Conservation (phyloP, 1,284 basidiomycete genomes). For the Heterobasidion parviporum region DNA sequence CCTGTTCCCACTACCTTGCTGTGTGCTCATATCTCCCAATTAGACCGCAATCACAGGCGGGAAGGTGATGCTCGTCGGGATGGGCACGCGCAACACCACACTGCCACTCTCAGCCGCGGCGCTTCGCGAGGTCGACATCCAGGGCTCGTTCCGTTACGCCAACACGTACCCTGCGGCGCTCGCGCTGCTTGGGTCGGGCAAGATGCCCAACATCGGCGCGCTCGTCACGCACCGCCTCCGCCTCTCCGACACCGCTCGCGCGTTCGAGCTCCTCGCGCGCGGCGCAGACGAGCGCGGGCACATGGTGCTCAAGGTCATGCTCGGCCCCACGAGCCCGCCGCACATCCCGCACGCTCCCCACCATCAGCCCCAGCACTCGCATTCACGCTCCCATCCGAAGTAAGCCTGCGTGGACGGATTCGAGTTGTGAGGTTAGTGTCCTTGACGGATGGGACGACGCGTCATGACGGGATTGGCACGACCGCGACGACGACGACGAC, state of each 20-base stretch:
- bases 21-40: conserved; percentile 10
- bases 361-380: too few species aligned
- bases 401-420: too few species aligned
- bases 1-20: conserved; percentile 10
- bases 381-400: too few species aligned
- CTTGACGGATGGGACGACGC: too few species aligned
- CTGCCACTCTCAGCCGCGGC: conserved; percentile 82
- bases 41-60: conserved; percentile 79
- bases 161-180: conserved; percentile 86
- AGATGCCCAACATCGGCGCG: conserved; percentile 57
- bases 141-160: conserved; percentile 85
- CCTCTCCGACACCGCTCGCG: conserved; percentile 57
- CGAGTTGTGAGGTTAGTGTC: too few species aligned
- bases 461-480: too few species aligned
- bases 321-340: conserved; percentile 24
- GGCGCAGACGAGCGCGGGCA: conserved; percentile 74
- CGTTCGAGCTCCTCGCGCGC: conserved; percentile 72
- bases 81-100: conserved; percentile 81
- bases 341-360: too few species aligned
- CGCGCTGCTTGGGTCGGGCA: conserved; percentile 61
- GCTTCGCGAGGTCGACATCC: conserved; percentile 86
- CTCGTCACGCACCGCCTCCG: conserved; percentile 78
- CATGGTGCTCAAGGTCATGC: conserved; percentile 83
- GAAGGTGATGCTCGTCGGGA: conserved; percentile 89
- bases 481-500: too few species aligned